Percentiles rank a stretch among this genome's conserved stretches.
Evolutionary conservation across 2,329 filamentous ascomycete genomes (phyloP).

Genomic region (Xylaria sp.): DNA sequence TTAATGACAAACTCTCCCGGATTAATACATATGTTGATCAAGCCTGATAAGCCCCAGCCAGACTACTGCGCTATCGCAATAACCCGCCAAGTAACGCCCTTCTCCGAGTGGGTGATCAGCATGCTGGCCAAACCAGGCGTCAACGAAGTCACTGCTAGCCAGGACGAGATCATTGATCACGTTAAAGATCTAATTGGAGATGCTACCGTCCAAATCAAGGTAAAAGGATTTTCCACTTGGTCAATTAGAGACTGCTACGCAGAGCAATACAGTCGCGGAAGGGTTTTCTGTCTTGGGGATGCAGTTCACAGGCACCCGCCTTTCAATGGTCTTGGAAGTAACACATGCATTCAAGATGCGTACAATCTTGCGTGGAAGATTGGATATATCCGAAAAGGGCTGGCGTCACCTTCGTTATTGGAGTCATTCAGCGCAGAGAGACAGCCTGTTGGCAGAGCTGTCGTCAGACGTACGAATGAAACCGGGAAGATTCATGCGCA

Average conservation of each 20-base stretch:
- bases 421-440: constrained; percentile 30
- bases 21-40: constrained; percentile 32
- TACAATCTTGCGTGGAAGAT: constrained; percentile 38
- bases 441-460: constrained; percentile 32
- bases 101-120: constrained; percentile 32
- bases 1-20: constrained; percentile 28
- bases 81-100: constrained; percentile 31
- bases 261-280: constrained; percentile 30
- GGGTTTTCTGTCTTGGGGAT: constrained; percentile 31
- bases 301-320: constrained; percentile 32
- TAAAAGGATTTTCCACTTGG: constrained; percentile 29
- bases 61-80: constrained; percentile 33
- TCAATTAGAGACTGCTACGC: constrained; percentile 32
- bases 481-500: constrained; percentile 29
- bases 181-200: constrained; percentile 31
- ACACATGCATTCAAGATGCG: constrained; percentile 36
- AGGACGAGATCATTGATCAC: constrained; percentile 28
- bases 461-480: constrained; percentile 30
- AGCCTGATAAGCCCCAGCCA: constrained; percentile 29
- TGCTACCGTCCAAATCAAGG: constrained; percentile 15
- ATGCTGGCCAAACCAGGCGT: constrained; percentile 33
- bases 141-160: constrained; percentile 23
- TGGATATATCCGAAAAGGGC: constrained; percentile 27
- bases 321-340: constrained; percentile 29
- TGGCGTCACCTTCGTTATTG: constrained; percentile 29